Percentiles rank a stretch among this genome's conserved stretches.
phyloP scores from a whole-genome alignment of 2,329 filamentous ascomycete species.

The Colletotrichum euphorbiae region DNA sequence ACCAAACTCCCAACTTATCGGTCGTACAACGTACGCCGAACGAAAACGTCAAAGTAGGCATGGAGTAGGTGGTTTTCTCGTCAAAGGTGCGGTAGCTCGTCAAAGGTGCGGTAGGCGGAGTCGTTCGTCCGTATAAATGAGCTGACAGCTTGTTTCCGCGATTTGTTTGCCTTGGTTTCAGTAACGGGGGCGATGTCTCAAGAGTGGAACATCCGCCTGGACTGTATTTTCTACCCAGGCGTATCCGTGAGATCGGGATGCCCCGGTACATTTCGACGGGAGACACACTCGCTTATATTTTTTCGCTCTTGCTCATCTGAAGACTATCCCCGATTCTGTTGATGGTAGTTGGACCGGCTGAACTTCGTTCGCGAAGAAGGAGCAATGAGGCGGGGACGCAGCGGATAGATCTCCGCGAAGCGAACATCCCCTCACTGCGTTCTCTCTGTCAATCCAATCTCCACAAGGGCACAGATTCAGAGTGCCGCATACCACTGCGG shows the following conservation, averaged over 20 bases:
- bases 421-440: too few species aligned
- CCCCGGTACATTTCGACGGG: not conserved
- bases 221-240: too few species aligned
- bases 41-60: not conserved
- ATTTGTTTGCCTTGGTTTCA: slow-evolving; percentile 4
- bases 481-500: not conserved
- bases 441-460: not conserved
- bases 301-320: too few species aligned
- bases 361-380: too few species aligned
- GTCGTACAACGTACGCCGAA: too few species aligned
- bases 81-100: not conserved
- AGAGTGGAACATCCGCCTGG: not conserved
- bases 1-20: too few species aligned
- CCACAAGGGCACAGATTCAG: too few species aligned
- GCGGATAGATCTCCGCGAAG: too few species aligned
- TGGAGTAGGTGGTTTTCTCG: not conserved
- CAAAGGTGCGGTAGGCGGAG: not conserved
- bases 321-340: too few species aligned
- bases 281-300: not conserved
- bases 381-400: too few species aligned
- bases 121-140: slow-evolving; percentile 5
- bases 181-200: slow-evolving; percentile 1
- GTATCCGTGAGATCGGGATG: not conserved
- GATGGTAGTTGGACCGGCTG: too few species aligned
- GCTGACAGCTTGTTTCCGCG: not conserved